These are phyloP conservation scores for Floccularia luteovirens DNA, from an alignment of 768 basidiomycete species.

Conservation along the genomic window DNA sequence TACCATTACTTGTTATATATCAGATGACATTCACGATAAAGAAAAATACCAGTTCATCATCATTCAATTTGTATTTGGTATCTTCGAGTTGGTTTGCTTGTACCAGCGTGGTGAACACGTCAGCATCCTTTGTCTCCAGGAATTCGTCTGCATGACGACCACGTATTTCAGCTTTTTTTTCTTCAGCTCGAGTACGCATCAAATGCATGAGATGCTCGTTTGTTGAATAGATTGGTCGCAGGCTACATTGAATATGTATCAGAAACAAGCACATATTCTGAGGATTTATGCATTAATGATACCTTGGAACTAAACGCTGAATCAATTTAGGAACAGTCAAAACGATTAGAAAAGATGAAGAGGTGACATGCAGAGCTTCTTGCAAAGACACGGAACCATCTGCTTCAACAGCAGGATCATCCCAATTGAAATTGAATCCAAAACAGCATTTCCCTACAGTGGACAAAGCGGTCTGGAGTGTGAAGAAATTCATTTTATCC, in stretches of 20 bases:
- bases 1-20: background rate
- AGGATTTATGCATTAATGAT: background rate
- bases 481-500: background rate
- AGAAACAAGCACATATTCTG: background rate
- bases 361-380: constrained; percentile 22
- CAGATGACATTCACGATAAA: background rate
- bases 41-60: constrained; percentile 1
- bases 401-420: constrained; percentile 23
- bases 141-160: background rate
- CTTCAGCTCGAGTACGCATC: background rate
- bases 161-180: background rate
- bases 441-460: constrained; percentile 39
- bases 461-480: constrained; percentile 35
- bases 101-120: constrained; percentile 1
- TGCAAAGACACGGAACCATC: constrained; percentile 31
- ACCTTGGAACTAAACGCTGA: background rate
- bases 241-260: background rate
- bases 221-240: background rate
- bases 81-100: constrained; percentile 1
- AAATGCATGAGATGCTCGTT: background rate
- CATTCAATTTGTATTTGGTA: background rate
- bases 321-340: background rate
- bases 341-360: background rate
- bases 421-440: constrained; percentile 36
- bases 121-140: background rate